phyloP scores from a whole-genome alignment of 2,329 filamentous ascomycete species.

The Penicillium crustosum region DNA sequence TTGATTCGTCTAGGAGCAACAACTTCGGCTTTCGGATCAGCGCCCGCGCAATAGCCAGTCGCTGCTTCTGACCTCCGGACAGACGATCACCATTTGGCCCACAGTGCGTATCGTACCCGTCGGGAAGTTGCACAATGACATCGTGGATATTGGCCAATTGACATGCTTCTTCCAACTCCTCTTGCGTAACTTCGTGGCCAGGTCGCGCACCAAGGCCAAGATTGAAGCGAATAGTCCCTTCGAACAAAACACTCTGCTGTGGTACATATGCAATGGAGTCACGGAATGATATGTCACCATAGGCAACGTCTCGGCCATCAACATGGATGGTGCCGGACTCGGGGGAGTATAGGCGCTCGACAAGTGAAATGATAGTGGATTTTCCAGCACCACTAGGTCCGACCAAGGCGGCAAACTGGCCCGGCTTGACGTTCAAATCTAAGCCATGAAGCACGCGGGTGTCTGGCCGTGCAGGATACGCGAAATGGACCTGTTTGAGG shows the following conservation, averaged over 20 bases:
- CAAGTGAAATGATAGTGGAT: conserved; percentile 60
- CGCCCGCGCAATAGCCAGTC: conserved; percentile 59
- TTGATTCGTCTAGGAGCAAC: conserved; percentile 60
- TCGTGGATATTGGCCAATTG: conserved; percentile 69
- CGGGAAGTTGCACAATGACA: conserved; percentile 59
- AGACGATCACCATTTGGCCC: conserved; percentile 53
- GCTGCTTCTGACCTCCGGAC: conserved; percentile 58
- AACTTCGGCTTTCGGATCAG: conserved; percentile 54
- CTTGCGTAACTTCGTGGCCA: conserved; percentile 53
- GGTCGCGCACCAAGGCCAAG: conserved; percentile 49
- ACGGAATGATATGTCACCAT: conserved; percentile 39
- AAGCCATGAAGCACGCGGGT: conserved; percentile 58
- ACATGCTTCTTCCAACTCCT: conserved; percentile 63
- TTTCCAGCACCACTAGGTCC: conserved; percentile 67
- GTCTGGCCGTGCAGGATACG: conserved; percentile 65
- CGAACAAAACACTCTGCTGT: conserved; percentile 48
- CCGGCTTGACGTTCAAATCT: conserved; percentile 52
- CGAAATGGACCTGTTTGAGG: conserved; percentile 61
- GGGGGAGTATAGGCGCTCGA: conserved; percentile 57
- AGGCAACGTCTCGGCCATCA: conserved; percentile 49
- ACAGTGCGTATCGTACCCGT: conserved; percentile 55
- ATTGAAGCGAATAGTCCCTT: conserved; percentile 49
- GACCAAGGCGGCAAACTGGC: conserved; percentile 56
- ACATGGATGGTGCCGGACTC: conserved; percentile 52
- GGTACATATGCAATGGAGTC: conserved; percentile 48